phyloP scores from a whole-genome alignment of 176 grass and related monocot genomes.

The Olyra latifolia region DNA sequence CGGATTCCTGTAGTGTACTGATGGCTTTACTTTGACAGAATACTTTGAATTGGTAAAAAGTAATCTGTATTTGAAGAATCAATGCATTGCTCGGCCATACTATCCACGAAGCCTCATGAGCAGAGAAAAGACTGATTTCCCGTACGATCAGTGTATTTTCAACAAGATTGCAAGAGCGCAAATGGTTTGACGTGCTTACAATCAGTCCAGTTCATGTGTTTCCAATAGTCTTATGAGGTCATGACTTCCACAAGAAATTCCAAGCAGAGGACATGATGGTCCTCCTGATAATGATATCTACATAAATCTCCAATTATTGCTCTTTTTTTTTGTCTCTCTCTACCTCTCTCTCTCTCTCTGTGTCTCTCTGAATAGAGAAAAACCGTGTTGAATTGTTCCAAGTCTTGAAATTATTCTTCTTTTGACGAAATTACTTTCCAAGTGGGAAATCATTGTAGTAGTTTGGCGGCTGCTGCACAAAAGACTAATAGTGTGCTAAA shows the following conservation, averaged over 20 bases:
- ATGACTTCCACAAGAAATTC: constrained; percentile 40
- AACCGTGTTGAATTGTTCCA: constrained; percentile 55
- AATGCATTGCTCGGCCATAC: background rate
- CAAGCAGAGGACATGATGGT: constrained; percentile 9
- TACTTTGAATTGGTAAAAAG: constrained; percentile 38
- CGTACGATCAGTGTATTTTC: background rate
- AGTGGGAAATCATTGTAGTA: constrained; percentile 33
- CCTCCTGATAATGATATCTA: constrained; percentile 4
- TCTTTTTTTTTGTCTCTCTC: too few species aligned
- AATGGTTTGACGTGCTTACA: constrained; percentile 17
- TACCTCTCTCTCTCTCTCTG: too few species aligned
- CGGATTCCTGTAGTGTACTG: too few species aligned
- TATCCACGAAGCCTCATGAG: background rate
- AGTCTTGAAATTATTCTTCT: constrained; percentile 27
- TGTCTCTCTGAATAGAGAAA: too few species aligned
- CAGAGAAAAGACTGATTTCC: background rate
- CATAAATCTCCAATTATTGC: constrained; percentile 26
- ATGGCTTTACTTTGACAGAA: background rate
- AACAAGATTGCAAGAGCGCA: constrained; percentile 1
- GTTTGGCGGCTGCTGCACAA: constrained; percentile 15
- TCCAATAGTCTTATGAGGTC: background rate
- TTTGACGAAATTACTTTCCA: constrained; percentile 36
- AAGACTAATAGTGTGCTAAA: constrained; percentile 13
- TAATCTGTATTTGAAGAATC: background rate
- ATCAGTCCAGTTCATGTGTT: background rate